Evolutionary conservation across 371 early-diverging fungal species (phyloP).

Genomic region (Mucor irregularis): DNA sequence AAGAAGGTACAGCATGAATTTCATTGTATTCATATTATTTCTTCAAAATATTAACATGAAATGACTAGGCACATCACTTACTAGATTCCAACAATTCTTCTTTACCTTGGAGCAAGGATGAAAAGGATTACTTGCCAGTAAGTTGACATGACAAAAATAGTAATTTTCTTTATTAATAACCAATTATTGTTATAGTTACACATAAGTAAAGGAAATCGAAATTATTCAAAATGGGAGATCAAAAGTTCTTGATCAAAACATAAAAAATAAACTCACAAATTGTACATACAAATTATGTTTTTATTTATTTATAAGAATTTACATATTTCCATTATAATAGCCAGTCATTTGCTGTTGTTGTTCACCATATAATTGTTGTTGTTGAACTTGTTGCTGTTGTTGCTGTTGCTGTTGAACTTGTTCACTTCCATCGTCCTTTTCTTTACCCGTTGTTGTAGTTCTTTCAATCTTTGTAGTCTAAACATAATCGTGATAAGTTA

Average conservation of each 20-base stretch:
- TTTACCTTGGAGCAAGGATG: neutral
- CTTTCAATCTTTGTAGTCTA: constrained; percentile 64
- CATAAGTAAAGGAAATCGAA: constrained; percentile 1
- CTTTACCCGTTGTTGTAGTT: constrained; percentile 48
- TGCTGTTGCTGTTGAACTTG: constrained; percentile 1
- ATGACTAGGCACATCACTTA: neutral
- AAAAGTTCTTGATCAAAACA: constrained; percentile 11
- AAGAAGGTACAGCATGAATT: neutral
- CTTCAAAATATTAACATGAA: no score
- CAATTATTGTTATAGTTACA: constrained; percentile 10
- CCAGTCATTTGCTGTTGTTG: constrained; percentile 16
- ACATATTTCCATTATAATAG: constrained; percentile 25
- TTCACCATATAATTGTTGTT: constrained; percentile 11
- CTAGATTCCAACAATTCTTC: neutral
- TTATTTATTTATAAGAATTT: neutral
- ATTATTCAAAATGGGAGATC: constrained; percentile 16
- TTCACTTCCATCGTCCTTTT: constrained; percentile 47
- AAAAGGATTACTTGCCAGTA: constrained; percentile 26
- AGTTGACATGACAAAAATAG: constrained; percentile 7
- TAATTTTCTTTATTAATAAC: neutral
- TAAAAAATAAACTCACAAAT: neutral
- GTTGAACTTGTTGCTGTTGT: constrained; percentile 4
- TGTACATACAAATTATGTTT: neutral
- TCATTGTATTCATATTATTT: neutral
- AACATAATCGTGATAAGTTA: neutral